Conservation (phyloP, 192 early-diverging fungal species). For the Nowakowskiella sp. region DNA sequence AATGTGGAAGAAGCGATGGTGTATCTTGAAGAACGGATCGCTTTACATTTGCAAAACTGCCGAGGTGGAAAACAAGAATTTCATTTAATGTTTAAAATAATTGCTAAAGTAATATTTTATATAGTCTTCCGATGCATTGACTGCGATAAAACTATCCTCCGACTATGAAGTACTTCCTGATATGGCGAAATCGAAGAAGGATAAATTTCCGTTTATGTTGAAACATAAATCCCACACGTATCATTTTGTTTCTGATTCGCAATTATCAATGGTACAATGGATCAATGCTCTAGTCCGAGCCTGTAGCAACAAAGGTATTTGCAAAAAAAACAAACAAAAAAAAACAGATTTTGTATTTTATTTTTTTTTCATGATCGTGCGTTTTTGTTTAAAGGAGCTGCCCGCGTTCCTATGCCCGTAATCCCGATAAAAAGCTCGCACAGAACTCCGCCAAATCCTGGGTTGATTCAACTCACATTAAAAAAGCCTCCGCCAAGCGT, state of each 20-base stretch:
- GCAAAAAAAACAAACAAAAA: no score
- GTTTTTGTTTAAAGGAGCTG: no score
- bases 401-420: no score
- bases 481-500: no score
- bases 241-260: constrained; percentile 18
- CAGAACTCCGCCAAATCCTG: no score
- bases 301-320: no score
- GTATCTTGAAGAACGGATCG: constrained; percentile 11
- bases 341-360: no score
- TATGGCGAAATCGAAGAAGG: background rate
- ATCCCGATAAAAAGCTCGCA: no score
- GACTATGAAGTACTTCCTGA: constrained; percentile 12
- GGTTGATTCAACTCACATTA: no score
- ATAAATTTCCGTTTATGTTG: constrained; percentile 9
- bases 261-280: constrained; percentile 20
- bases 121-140: background rate
- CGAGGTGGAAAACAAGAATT: constrained; percentile 6
- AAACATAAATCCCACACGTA: constrained; percentile 3
- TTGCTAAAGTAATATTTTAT: background rate
- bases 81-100: background rate
- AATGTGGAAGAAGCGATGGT: constrained; percentile 24
- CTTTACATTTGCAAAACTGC: constrained; percentile 14
- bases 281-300: constrained; percentile 20
- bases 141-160: constrained; percentile 1
- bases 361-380: no score